Evolutionary conservation across 2,329 filamentous ascomycete genomes (phyloP), one percentile per base, ranked within the genome.

Genomic region (Colletotrichum destructivum): DNA sequence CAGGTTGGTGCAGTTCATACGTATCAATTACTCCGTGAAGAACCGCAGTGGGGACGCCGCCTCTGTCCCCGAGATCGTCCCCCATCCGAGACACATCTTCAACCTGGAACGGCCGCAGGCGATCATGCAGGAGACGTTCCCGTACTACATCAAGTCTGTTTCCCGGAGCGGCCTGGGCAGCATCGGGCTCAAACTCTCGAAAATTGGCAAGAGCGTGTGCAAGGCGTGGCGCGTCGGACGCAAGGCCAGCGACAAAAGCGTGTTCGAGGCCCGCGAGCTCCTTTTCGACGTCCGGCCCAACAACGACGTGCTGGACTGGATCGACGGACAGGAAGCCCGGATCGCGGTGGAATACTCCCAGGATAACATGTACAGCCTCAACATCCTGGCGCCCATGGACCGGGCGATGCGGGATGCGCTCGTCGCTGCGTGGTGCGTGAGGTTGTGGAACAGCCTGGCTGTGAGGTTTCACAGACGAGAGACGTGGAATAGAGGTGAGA

Each of bases 401-500:
- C 64, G 65, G 6, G 74, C 73, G 11, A 62, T 74, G 69, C 75
- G 81, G 4, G 81, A 83, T 62, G 81, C 79, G 5, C 77, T 83
- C 23, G 80, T 80, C 11, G 75, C 77, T 4, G 79, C 80, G 11
- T 82, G 81, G 82, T 76, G 82, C 62, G 56, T 81, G 59, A 77
- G 80, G 59, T 63, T 81, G 31, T 83, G 81, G 81, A 77, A 76
- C 59, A 77, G 78, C n/a, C 47, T 79, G 42, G 76, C 79, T 4
- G 75, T 70, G 16, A n/a, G 38, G 18, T 73, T 67, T 13, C 52
- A 64, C 16, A n/a, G 49, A 15, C 60, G 61, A 15, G 46, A 54
- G n/a, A 65, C 62, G 2, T 74, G 72, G 72, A 69, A 65, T 15
- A 59, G 73, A 2, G 46, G 72, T 69, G 16, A 69, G 69, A 47